Percentiles rank a stretch among this genome's conserved stretches.
phyloP scores from a whole-genome alignment of 768 basidiomycete species.

The Kwoniella sp. region DNA sequence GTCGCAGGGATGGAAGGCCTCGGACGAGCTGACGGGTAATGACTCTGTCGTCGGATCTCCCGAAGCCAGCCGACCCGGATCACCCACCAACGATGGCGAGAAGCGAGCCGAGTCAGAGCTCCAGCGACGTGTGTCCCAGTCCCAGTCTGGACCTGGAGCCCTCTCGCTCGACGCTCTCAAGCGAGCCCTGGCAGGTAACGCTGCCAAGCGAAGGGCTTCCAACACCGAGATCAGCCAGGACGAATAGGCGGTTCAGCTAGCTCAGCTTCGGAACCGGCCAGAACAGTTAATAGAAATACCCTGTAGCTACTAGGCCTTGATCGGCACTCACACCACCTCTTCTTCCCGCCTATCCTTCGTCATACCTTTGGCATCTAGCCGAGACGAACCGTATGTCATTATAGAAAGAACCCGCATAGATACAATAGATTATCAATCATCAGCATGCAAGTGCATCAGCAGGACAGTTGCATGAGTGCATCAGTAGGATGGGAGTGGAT shows the following conservation, averaged over 20 bases:
- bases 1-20: constrained; percentile 23
- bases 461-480: too few species aligned
- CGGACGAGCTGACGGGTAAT: constrained; percentile 49
- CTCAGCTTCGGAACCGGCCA: too few species aligned
- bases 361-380: too few species aligned
- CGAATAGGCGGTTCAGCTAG: constrained; percentile 7
- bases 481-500: too few species aligned
- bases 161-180: constrained; percentile 47
- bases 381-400: too few species aligned
- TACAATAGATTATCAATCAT: too few species aligned
- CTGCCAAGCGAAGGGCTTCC: constrained; percentile 29
- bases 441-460: too few species aligned
- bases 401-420: too few species aligned
- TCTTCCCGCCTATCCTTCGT: too few species aligned
- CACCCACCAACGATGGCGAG: constrained; percentile 14
- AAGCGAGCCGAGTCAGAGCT: constrained; percentile 14
- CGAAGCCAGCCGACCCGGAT: constrained; percentile 30
- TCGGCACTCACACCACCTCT: too few species aligned
- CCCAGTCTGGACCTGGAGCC: constrained; percentile 16
- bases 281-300: too few species aligned
- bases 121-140: constrained; percentile 11
- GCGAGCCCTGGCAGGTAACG: constrained; percentile 44
- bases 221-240: constrained; percentile 17
- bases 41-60: constrained; percentile 48
- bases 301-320: too few species aligned